These are phyloP conservation scores for Fusarium sp. DNA, from an alignment of 2,329 filamentous ascomycete genomes.

Conservation along the genomic window DNA sequence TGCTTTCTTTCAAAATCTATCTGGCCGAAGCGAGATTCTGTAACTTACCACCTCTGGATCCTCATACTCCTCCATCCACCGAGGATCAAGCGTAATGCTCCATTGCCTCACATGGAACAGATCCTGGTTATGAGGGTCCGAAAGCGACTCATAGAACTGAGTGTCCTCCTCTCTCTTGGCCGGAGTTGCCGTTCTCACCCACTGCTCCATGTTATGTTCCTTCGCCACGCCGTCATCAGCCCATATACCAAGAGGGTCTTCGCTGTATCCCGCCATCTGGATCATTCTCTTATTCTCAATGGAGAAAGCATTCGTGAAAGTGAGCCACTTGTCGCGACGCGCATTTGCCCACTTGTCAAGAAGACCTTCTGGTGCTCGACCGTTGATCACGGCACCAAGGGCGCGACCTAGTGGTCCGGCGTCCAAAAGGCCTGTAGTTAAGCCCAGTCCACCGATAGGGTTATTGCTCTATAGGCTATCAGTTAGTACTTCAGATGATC, in stretches of 20 bases:
- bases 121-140: not conserved
- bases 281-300: not conserved
- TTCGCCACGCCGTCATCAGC: not conserved
- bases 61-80: not conserved
- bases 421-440: not conserved
- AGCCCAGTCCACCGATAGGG: not conserved
- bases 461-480: not conserved
- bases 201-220: not conserved
- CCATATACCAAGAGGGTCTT: not conserved
- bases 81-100: not conserved
- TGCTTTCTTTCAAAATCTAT: accelerated
- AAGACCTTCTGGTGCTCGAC: not conserved
- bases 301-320: not conserved
- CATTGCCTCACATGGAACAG: not conserved
- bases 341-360: not conserved
- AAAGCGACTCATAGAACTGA: not conserved
- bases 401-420: not conserved
- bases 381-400: not conserved
- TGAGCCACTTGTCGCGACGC: not conserved
- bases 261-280: not conserved
- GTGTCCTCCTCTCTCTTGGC: not conserved
- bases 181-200: not conserved
- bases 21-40: not conserved
- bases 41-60: not conserved
- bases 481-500: accelerated